Base-by-base conservation (phyloP, 140 eudicot species). In the Anethum foeniculum region DNA sequence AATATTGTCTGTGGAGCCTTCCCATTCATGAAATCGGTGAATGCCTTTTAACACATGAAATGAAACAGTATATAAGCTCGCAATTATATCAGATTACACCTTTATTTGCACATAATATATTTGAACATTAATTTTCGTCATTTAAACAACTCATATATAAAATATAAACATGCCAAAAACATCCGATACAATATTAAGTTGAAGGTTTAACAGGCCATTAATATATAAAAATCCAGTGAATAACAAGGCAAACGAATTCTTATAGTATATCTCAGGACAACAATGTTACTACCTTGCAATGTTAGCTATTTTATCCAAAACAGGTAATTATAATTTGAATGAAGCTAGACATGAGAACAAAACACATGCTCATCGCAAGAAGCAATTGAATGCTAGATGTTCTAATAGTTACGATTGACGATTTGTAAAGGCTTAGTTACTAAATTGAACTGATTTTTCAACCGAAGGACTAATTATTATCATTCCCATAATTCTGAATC, bases 1-100 rank as follows among this genome's bases (percentile, higher is more conserved):
- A 96, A 83, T 69, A 96, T 83, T 38, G 99, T 93, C 71, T 96
- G 93, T 38, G 99, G 99, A 84, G 92, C 92, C 88, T 91, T 93
- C 52, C 98, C 99, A 60, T 96, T 93, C 97, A 93, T 91, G 85
- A 96, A 93, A 69, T 89, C 96, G 58, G 87, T 48, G 85, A 96
- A 96, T 14, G 88, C 97, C 99, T 96, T 76, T 30, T 34, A 86
- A 88, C 77, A 75, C 71, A 78, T 15, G 77, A 38, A 68, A 19
- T 52, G 69, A 79, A 38, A 39, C 7, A 79, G 18, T 13, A 48
- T 44, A 67, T 43, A 80, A n/a, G 60, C 51, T 49, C 32, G 44
- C 27, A 41, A 27, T 13, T 32, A 58, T 0, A n/a, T 13, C 44
- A 68, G n/a, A 16, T 30, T 30, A 68, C 43, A 47, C 34, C 64